Base-by-base conservation (phyloP, 495 filamentous ascomycete genomes). In the Elasticomyces elasticus region DNA sequence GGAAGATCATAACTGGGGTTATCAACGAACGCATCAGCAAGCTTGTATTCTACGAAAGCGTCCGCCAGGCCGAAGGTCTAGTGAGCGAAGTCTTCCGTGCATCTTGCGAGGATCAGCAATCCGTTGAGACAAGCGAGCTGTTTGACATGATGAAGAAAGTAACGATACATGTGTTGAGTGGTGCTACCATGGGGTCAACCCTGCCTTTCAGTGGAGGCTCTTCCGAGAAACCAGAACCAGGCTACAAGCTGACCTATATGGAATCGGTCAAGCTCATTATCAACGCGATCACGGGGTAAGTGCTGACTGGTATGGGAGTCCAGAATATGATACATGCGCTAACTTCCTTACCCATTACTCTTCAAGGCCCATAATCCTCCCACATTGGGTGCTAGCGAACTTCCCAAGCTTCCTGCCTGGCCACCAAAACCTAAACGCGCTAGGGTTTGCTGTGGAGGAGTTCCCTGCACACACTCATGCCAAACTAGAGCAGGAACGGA, bases 401-500 rank as follows among this genome's bases (percentile, higher is more conserved):
- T 67, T 59, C 30, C 64, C 64, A 6, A 53, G 40, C 38, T 65
- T 51, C 27, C 22, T 63, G 17, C 65, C 65, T 24, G 65, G 63
- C 15, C 53, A 61, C 50, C 17, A 57, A 30, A 55, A 17, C 13
- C 31, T 66, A 15, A 55, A 58, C 1, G 19, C 49, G 24, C 48
- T 65, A 19, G 44, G 58, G 35, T 51, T 48, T 38, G 65, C 65
- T 23, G 52, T 60, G 24, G 24, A 51, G 5, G 60, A 62, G 38
- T 59, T 62, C 25, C 60, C 56, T 13, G 37, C 54, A 26, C 68
- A 69, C 51, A 70, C 63, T 11, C 59, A 55, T 20, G 52, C 64
- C 28, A 58, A 72, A 31, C 63, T 74, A 5, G 57, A 69, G 0
- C 40, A 66, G 30, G 71, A 74, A 42, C 63, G 68, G 38, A 25